Percentiles rank a stretch among this genome's conserved stretches.
These are phyloP conservation scores for Colletotrichum truncatum DNA, from an alignment of 2,329 filamentous ascomycete genomes.

Conservation along the genomic window DNA sequence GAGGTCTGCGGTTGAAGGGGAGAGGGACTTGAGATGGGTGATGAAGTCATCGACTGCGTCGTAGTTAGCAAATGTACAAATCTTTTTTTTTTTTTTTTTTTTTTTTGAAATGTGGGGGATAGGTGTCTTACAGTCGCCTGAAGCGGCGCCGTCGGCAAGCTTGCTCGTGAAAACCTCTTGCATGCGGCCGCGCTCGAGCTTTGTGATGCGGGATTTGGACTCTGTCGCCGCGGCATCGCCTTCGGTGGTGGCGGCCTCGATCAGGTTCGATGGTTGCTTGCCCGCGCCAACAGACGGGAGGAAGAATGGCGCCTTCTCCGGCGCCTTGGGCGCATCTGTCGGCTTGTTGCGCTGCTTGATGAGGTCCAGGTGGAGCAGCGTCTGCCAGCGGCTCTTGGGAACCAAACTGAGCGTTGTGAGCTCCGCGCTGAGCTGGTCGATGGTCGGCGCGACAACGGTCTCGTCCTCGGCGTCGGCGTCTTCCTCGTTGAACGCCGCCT, in stretches of 20 bases:
- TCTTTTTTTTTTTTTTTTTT: too few species aligned
- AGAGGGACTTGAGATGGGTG: conserved; percentile 80
- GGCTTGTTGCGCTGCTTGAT: conserved; percentile 96
- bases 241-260: conserved; percentile 37
- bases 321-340: conserved; percentile 87
- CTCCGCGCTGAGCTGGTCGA: conserved; percentile 83
- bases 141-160: conserved; percentile 61
- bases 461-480: conserved; percentile 60
- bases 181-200: conserved; percentile 66
- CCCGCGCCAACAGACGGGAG: conserved; percentile 71
- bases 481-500: conserved; percentile 75
- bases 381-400: conserved; percentile 93
- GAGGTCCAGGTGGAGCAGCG: conserved; percentile 87
- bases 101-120: too few species aligned
- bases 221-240: conserved; percentile 44
- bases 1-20: conserved; percentile 87
- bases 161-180: conserved; percentile 68
- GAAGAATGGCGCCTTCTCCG: conserved; percentile 97
- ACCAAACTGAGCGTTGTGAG: conserved; percentile 91
- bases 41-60: conserved; percentile 71
- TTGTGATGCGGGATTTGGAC: conserved; percentile 72
- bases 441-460: conserved; percentile 60
- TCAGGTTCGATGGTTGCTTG: conserved; percentile 31
- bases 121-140: conserved; percentile 72
- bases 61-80: conserved; percentile 38